Evolutionary conservation across 768 basidiomycete species (phyloP).

Genomic region (Boletus rubroflammeus): DNA sequence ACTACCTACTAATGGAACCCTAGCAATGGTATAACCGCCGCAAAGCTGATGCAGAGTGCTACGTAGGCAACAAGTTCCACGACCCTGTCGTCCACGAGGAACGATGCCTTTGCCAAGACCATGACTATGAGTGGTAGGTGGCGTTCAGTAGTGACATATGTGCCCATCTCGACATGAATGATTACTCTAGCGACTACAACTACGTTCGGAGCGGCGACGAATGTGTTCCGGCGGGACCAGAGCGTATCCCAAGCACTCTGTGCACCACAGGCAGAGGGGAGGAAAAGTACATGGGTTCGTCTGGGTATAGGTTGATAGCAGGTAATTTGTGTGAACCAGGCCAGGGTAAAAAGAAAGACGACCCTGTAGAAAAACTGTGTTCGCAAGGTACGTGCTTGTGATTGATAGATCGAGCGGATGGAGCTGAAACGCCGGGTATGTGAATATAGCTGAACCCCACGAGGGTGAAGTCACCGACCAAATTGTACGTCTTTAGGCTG

Average conservation of each 20-base stretch:
- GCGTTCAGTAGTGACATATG: conserved; percentile 11
- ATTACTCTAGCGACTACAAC: conserved; percentile 74
- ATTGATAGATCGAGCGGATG: background rate
- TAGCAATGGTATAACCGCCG: conserved; percentile 94
- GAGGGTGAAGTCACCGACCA: conserved; percentile 79
- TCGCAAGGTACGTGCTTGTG: conserved; percentile 51
- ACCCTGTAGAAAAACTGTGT: conserved; percentile 68
- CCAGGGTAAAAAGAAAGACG: conserved; percentile 64
- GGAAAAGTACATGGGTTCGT: conserved; percentile 78
- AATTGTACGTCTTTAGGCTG: conserved; percentile 44
- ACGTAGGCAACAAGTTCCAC: conserved; percentile 83
- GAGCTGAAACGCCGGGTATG: background rate
- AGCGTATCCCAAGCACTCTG: conserved; percentile 75
- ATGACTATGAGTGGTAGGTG: conserved; percentile 90
- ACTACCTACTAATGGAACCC: background rate
- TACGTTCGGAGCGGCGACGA: conserved; percentile 67
- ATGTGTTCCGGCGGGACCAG: conserved; percentile 85
- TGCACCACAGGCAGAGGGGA: conserved; percentile 50
- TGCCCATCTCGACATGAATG: background rate
- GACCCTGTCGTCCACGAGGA: conserved; percentile 86
- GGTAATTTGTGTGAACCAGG: conserved; percentile 79
- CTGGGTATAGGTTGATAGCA: conserved; percentile 88
- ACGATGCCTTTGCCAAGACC: conserved; percentile 75
- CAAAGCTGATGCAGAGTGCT: conserved; percentile 81
- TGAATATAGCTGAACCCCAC: conserved; percentile 60